Base-by-base conservation (phyloP, 805 yeast species). In the Sungouiella blattae region DNA sequence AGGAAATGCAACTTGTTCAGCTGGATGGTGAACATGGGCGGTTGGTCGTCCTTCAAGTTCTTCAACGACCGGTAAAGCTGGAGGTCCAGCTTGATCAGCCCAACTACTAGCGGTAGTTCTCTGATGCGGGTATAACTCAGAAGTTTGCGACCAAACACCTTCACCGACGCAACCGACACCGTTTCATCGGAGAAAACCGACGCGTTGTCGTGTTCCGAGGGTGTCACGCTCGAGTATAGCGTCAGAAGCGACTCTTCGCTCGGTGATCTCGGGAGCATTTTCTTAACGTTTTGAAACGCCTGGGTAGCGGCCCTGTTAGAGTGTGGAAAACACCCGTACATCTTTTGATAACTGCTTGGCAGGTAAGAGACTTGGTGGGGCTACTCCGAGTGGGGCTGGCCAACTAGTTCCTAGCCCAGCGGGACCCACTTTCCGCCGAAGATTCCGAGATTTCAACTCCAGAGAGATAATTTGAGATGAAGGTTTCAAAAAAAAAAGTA, bases 1-100 rank as follows among this genome's bases (percentile, higher is more conserved):
- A 62, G 28, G 14, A 47, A 45, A 21, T 46, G 52, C 9, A 47
- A 21, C 26, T 37, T 39, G 44, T 43, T 44, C 37, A 38, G 46
- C 32, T 40, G 48, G 16, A 44, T 15, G 14, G 41, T 22, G 12
- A 47, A 31, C 18, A 45, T 30, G 2, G 50, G 52, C 6, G 33
- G 18, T 7, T 15, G 32, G 7, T 43, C 43, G 14, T 23, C 15
- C 15, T 37, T 35, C 28, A 44, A 21, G 7, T 44, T 43, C 3
- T 26, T 26, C 17, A 31, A 27, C 5, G 47, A 44, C 11, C 36
- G 13, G 18, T 35, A 44, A 4, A 46, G 32, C 21, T 27, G 29
- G 13, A 46, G 28, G 26, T 44, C 51, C 28, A 43, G 30, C 23
- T 37, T 43, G 21, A 44, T 37, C 9, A 30, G 18, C 7, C 45